Evolutionary conservation across 805 yeast genomes (phyloP).

Genomic region (Priceomyces haplophilus): DNA sequence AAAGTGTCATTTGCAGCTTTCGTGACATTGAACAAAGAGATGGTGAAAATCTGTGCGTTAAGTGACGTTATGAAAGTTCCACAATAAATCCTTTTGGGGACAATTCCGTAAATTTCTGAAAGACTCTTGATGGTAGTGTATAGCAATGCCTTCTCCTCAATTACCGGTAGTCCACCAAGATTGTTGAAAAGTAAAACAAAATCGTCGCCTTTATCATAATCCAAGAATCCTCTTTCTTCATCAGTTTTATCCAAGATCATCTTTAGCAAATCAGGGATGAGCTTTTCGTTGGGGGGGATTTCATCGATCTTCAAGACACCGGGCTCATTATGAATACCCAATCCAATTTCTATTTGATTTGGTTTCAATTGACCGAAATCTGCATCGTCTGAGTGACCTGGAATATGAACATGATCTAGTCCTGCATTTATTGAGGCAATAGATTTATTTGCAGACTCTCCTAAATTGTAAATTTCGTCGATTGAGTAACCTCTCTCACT

Average conservation of each 20-base stretch:
- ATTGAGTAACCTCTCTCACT: conserved; percentile 21
- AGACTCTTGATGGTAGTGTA: conserved; percentile 21
- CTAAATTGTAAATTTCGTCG: conserved; percentile 25
- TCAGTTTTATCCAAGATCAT: conserved; percentile 24
- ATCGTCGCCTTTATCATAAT: conserved; percentile 24
- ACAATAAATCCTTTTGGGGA: conserved; percentile 26
- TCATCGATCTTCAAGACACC: conserved; percentile 28
- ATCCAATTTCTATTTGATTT: conserved; percentile 32
- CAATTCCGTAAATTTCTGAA: conserved; percentile 21
- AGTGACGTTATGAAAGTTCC: conserved; percentile 35
- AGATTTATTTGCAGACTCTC: conserved; percentile 21
- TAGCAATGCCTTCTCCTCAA: conserved; percentile 29
- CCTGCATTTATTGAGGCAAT: conserved; percentile 37
- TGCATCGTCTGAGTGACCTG: conserved; percentile 26
- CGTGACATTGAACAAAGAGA: conserved; percentile 33
- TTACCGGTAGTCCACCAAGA: conserved; percentile 35
- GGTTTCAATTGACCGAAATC: conserved; percentile 23
- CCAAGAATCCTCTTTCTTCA: conserved; percentile 28
- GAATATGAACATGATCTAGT: conserved; percentile 36
- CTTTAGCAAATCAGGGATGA: conserved; percentile 22
- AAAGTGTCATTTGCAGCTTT: conserved; percentile 22
- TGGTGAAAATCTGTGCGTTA: conserved; percentile 37
- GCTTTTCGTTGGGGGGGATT: conserved; percentile 31
- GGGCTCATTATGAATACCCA: conserved; percentile 41
- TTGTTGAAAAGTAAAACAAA: conserved; percentile 32